Base-by-base conservation (phyloP, 768 basidiomycete genomes). In the Naganishia onofrii region DNA sequence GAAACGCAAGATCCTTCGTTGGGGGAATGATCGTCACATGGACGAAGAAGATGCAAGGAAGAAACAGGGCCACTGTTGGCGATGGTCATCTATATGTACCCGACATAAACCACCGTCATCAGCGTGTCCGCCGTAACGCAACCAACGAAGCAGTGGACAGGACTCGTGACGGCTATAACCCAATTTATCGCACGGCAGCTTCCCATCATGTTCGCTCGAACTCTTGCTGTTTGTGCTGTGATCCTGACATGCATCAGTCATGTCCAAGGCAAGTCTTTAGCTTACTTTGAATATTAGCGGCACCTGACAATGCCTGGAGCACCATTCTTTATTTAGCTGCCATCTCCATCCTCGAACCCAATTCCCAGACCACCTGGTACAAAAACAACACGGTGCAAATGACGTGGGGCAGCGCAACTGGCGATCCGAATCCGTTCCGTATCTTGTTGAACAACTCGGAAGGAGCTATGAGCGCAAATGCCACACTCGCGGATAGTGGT, bases 331-430 rank as follows among this genome's bases (percentile, higher is more conserved):
- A 15, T 42, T 8, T 42, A 69, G 68, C 68, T n/a, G 68, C 56
- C 31, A 69, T 69, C 36, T 58, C 68, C 7, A 63, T 69, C 29
- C 56, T 69, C 21, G 34, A 34, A 6, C 68, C 68, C 23, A 48
- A 56, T 26, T 58, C 68, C 31, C 54, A 69, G 19, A 69, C 68
- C 26, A 69, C 56, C 26, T 69, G 56, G 68, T 69, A 69, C 48
- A 69, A 58, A 21, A 69, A 69, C 56, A 60, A 60, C 34, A 69
- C 68, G 26, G 68, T 69, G 23, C 29, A 44, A 21, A 19, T 57
- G n/a, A 69, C 56, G 6, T 69, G 68, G 68, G 42, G 55, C 13
- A 38, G 55, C 23, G 44, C 55, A 2, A 4, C 29, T 1, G 68
- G 56, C 3, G 68, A 69, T 28, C 68, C 68, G 34, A 52, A 51